These are phyloP conservation scores for Hypoxylon sp. DNA, from an alignment of 2,329 filamentous ascomycete species.

Conservation along the genomic window DNA sequence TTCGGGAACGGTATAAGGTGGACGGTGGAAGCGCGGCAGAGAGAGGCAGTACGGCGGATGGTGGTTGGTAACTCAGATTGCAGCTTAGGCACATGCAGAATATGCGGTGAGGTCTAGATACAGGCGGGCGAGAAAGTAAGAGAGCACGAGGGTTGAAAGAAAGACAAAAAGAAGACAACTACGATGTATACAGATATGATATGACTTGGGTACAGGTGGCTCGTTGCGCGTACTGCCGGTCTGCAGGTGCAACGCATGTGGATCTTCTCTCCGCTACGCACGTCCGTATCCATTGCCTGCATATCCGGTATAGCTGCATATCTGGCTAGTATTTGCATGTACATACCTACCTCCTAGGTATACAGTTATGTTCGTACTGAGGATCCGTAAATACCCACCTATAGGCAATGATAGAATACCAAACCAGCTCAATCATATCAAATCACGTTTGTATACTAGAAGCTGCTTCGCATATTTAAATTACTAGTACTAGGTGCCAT, in stretches of 20 bases:
- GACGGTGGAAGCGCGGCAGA: slow-evolving; percentile 1
- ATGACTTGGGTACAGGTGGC: neutral
- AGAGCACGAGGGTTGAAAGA: neutral
- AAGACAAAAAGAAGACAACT: neutral
- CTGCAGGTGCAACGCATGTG: neutral
- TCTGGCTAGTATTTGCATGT: too few species aligned
- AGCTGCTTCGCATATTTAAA: too few species aligned
- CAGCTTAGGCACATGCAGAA: neutral
- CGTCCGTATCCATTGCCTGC: too few species aligned
- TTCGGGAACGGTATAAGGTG: slow-evolving; percentile 16
- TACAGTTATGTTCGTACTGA: neutral
- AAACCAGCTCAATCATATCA: neutral
- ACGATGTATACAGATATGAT: too few species aligned
- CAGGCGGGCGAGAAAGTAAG: neutral
- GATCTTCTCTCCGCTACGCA: neutral
- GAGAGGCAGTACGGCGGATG: neutral
- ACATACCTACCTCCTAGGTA: too few species aligned
- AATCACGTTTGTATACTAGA: neutral
- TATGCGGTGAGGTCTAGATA: neutral
- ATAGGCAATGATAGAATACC: too few species aligned
- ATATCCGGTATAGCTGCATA: too few species aligned
- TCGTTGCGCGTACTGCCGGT: neutral
- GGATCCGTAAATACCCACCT: neutral
- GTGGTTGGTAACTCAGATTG: neutral
- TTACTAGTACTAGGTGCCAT: neutral